A percentile compares a stretch with the other conserved stretches of the same genome.
These are phyloP conservation scores for Spinellus fusiger DNA, from an alignment of 192 early-diverging fungal species.

Conservation along the genomic window DNA sequence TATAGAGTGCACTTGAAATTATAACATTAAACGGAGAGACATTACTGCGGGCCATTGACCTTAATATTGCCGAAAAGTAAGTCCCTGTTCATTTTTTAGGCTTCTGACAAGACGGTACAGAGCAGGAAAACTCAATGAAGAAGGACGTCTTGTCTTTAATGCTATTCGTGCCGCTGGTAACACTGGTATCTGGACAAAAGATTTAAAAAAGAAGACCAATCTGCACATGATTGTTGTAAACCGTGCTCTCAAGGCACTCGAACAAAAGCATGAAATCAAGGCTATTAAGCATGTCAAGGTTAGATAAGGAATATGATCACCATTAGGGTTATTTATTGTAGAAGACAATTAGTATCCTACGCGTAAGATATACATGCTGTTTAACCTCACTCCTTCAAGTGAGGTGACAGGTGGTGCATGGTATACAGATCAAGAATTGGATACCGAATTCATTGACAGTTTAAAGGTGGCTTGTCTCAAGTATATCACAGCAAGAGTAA, in stretches of 20 bases:
- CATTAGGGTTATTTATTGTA: background rate
- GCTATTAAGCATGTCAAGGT: constrained; percentile 85
- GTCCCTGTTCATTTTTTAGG: background rate
- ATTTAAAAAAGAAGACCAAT: constrained; percentile 73
- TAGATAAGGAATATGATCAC: background rate
- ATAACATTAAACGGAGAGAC: constrained; percentile 18
- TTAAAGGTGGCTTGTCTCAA: constrained; percentile 66
- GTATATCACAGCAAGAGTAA: constrained; percentile 59
- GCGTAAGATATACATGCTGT: constrained; percentile 87
- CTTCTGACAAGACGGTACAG: constrained; percentile 1
- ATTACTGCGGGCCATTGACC: constrained; percentile 21
- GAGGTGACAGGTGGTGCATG: constrained; percentile 91
- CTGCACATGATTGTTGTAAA: constrained; percentile 70
- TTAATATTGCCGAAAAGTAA: constrained; percentile 25
- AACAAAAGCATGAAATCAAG: constrained; percentile 79
- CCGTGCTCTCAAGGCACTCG: constrained; percentile 71
- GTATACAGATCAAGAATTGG: constrained; percentile 90
- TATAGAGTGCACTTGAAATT: constrained; percentile 24
- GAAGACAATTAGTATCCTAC: constrained; percentile 59
- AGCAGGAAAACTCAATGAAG: constrained; percentile 47
- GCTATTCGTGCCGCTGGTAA: constrained; percentile 74
- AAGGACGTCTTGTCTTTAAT: constrained; percentile 78
- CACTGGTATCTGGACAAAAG: constrained; percentile 80
- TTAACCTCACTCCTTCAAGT: constrained; percentile 69
- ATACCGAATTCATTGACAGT: constrained; percentile 84